Evolutionary conservation across 331 rosid genomes (phyloP), one percentile per base, ranked within the genome.

Genomic region (Prunus yedoensis): DNA sequence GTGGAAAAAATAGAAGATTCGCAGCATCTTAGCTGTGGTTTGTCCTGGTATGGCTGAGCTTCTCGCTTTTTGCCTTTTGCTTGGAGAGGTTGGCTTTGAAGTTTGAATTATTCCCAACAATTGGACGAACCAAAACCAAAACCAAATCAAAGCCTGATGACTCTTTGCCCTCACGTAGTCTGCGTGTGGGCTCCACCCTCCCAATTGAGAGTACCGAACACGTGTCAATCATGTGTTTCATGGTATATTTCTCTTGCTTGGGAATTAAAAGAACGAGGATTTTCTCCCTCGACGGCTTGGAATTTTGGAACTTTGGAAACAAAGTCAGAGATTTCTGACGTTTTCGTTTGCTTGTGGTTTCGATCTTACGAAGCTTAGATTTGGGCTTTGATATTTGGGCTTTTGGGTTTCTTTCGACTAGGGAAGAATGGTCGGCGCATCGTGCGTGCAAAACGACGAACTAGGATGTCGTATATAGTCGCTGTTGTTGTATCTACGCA

Each of bases 21-120:
- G 80, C 27, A 60, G 95, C 66, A 87, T 85, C 78, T 77, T 74
- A 80, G 71, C 74, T 78, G 76, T 73, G 35, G 46, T 25, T 79
- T 79, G 76, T 76, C 72, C 47, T 27, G 70, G 23, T n/a, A 18
- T 17, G 63, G 16, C 14, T 20, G 32, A 12, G 4, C 70, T 61
- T 73, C 15, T 60, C 17, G 14, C 12, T 67, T 52, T 77, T 60
- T 30, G 43, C 67, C 41, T 32, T 60, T 46, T 73, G 15, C 81
- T 81, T 68, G 58, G 71, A 43, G 35, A 23, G 47, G 58, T 74
- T 50, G 74, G 73, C 23, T 76, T 83, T 79, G 84, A 74, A 66
- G 51, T 38, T 59, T 59, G 69, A 49, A 58, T 1, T 4, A 17
- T 57, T 41, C 67, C 53, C 53, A 41, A n/a, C 13, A 41, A 21